Conservation (phyloP, 2,329 filamentous ascomycete species). For the Elsinoe necatrix region DNA sequence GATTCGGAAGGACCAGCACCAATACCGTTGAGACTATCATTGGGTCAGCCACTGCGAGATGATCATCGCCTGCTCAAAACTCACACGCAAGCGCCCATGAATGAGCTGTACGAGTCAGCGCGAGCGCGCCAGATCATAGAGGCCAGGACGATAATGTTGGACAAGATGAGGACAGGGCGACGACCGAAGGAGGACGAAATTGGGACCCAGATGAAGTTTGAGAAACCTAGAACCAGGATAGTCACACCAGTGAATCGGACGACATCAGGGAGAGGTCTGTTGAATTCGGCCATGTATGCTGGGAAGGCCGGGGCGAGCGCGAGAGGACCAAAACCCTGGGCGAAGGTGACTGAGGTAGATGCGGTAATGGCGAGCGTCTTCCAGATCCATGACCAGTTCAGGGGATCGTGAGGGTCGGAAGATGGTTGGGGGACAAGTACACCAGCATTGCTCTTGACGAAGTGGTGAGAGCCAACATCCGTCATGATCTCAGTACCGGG, state of each 20-base stretch:
- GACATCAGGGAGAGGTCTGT: constrained; percentile 45
- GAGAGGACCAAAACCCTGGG: constrained; percentile 48
- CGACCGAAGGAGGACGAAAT: constrained; percentile 48
- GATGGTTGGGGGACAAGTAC: constrained; percentile 47
- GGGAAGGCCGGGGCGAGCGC: constrained; percentile 53
- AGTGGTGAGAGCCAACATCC: constrained; percentile 55
- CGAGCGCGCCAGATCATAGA: constrained; percentile 51
- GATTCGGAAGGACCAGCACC: constrained; percentile 56
- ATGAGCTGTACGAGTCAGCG: constrained; percentile 50
- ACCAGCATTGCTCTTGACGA: constrained; percentile 47
- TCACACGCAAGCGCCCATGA: constrained; percentile 50
- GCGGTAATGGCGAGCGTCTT: constrained; percentile 43
- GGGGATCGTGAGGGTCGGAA: constrained; percentile 38
- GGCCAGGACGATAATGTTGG: constrained; percentile 45
- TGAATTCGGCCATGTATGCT: constrained; percentile 47
- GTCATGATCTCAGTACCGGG: constrained; percentile 54
- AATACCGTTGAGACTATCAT: constrained; percentile 46
- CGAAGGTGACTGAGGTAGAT: constrained; percentile 42
- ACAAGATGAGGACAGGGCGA: constrained; percentile 46
- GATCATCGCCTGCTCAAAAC: background rate
- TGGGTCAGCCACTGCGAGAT: background rate
- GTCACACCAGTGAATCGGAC: constrained; percentile 50
- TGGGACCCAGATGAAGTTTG: constrained; percentile 53
- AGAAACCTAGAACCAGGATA: constrained; percentile 51
- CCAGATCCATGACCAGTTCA: constrained; percentile 44